Percentiles rank a stretch among this genome's conserved stretches.
These are phyloP conservation scores for Globisporangium canariense DNA, from an alignment of 352 stramenopile species.

Conservation along the genomic window DNA sequence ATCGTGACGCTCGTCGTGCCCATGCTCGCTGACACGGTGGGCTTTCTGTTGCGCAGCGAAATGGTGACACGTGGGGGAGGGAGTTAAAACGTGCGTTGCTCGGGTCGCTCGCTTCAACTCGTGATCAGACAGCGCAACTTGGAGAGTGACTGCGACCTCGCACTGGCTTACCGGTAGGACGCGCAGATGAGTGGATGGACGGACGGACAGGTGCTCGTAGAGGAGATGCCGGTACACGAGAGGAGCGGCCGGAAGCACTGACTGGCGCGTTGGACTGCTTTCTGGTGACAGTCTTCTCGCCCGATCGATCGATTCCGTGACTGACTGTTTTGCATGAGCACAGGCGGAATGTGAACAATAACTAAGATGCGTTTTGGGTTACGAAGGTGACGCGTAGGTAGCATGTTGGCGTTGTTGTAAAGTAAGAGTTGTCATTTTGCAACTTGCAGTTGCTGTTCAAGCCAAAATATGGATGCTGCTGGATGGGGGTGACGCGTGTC, in stretches of 20 bases:
- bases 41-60: slow-evolving; percentile 17
- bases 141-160: neutral
- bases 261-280: slow-evolving; percentile 6
- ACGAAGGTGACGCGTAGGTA: neutral
- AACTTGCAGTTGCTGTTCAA: neutral
- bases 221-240: neutral
- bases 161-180: neutral
- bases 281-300: neutral
- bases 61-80: slow-evolving; percentile 6
- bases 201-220: neutral
- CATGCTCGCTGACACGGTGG: slow-evolving; percentile 9
- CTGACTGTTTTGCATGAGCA: slow-evolving; percentile 4
- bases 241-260: neutral
- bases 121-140: neutral
- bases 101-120: neutral
- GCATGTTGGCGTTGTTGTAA: neutral
- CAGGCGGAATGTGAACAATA: neutral
- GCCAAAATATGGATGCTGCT: neutral
- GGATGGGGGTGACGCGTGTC: slow-evolving; percentile 4
- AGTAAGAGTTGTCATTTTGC: neutral
- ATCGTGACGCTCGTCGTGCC: slow-evolving; percentile 13
- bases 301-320: neutral
- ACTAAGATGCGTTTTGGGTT: neutral
- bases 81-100: neutral
- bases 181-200: neutral